A percentile compares a stretch with the other conserved stretches of the same genome.
Conservation (phyloP, 768 basidiomycete genomes). For the Lentinus brumalis region DNA sequence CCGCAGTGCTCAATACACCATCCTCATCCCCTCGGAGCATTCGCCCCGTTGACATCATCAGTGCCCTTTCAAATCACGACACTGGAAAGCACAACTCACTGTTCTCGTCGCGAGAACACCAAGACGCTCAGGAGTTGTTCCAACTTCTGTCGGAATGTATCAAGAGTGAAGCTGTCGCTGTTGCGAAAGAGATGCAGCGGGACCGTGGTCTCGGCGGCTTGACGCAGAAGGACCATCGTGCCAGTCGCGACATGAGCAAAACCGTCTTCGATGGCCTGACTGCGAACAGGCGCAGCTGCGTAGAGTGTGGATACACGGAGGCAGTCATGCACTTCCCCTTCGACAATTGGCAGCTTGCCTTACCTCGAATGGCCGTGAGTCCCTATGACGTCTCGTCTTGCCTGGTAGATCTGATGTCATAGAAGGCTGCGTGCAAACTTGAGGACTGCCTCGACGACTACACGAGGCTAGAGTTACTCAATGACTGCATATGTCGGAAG, state of each 20-base stretch:
- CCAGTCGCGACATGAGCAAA: slow-evolving; percentile 48
- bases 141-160: slow-evolving; percentile 89
- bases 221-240: slow-evolving; percentile 30
- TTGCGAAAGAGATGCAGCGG: slow-evolving; percentile 69
- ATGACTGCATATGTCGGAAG: slow-evolving; percentile 91
- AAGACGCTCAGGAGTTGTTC: slow-evolving; percentile 98
- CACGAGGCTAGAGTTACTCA: slow-evolving; percentile 83
- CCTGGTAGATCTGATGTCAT: slow-evolving; percentile 5
- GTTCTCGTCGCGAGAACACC: slow-evolving; percentile 90
- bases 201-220: slow-evolving; percentile 74
- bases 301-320: slow-evolving; percentile 90
- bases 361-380: slow-evolving; percentile 67
- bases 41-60: slow-evolving; percentile 72
- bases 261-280: slow-evolving; percentile 89
- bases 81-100: slow-evolving; percentile 60
- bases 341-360: slow-evolving; percentile 80
- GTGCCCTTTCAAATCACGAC: slow-evolving; percentile 60
- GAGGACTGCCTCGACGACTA: slow-evolving; percentile 89
- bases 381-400: slow-evolving; percentile 2
- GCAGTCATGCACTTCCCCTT: slow-evolving; percentile 91
- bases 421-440: slow-evolving; percentile 65
- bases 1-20: slow-evolving; percentile 66
- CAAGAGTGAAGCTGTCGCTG: slow-evolving; percentile 77
- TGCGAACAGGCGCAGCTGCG: slow-evolving; percentile 86
- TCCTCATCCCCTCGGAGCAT: slow-evolving; percentile 58